Evolutionary conservation across 2,329 filamentous ascomycete genomes (phyloP).

Genomic region (Trichoderma sp.): DNA sequence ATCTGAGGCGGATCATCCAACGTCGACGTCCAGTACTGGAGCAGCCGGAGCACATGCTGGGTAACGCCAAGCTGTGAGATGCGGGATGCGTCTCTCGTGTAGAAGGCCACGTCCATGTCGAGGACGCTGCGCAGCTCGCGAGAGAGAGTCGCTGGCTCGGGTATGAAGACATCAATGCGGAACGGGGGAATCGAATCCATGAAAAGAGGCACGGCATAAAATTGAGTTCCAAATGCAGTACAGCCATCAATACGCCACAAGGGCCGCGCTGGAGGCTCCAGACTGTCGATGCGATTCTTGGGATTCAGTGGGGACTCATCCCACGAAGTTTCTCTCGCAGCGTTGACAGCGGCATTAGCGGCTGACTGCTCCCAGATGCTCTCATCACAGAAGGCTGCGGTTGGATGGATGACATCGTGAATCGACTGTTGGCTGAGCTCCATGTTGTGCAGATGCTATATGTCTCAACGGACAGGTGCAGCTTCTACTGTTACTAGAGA

Average conservation of each 20-base stretch:
- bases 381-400: constrained; percentile 49
- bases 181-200: constrained; percentile 48
- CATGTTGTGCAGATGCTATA: constrained; percentile 40
- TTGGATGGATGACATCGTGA: constrained; percentile 59
- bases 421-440: constrained; percentile 55
- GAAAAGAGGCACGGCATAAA: constrained; percentile 58
- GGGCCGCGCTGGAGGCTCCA: constrained; percentile 45
- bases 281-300: constrained; percentile 61
- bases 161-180: constrained; percentile 60
- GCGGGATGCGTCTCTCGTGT: constrained; percentile 52
- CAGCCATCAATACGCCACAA: constrained; percentile 62
- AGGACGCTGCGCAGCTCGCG: constrained; percentile 47
- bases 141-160: constrained; percentile 48
- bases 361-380: background rate
- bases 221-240: constrained; percentile 58
- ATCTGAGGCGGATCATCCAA: constrained; percentile 34
- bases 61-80: constrained; percentile 54
- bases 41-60: constrained; percentile 54
- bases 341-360: background rate
- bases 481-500: background rate
- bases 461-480: constrained; percentile 10
- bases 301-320: constrained; percentile 55
- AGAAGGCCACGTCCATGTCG: constrained; percentile 53
- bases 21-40: constrained; percentile 52
- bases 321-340: constrained; percentile 40